These are phyloP conservation scores for Metschnikowia hibisci DNA, from an alignment of 805 yeast genomes.

Conservation along the genomic window DNA sequence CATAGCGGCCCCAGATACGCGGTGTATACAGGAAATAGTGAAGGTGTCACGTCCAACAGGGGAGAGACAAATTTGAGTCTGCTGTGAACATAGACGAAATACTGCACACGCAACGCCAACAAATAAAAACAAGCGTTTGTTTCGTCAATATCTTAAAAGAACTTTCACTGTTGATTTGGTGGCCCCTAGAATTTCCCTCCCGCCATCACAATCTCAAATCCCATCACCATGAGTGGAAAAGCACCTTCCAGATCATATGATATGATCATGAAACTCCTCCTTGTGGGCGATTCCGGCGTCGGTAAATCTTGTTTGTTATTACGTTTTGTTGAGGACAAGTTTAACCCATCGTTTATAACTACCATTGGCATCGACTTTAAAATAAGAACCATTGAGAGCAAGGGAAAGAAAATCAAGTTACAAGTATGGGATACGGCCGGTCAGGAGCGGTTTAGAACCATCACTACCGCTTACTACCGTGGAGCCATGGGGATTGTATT, in stretches of 20 bases:
- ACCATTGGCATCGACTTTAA: slow-evolving; percentile 98
- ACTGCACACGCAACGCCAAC: slow-evolving; percentile 3
- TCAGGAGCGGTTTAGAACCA: slow-evolving; percentile 93
- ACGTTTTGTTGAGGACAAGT: slow-evolving; percentile 93
- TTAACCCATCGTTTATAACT: slow-evolving; percentile 93
- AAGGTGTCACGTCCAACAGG: slow-evolving; percentile 13
- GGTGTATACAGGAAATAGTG: slow-evolving; percentile 11
- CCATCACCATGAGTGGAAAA: slow-evolving; percentile 51
- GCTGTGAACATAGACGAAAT: neutral
- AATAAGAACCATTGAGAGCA: slow-evolving; percentile 90
- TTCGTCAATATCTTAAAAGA: no score
- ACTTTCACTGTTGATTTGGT: no score
- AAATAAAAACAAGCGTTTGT: neutral
- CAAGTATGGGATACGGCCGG: slow-evolving; percentile 98
- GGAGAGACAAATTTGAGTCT: neutral
- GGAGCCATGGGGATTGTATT: slow-evolving; percentile 86
- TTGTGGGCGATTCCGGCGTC: slow-evolving; percentile 90
- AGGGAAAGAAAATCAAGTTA: slow-evolving; percentile 87
- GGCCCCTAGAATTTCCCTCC: no score
- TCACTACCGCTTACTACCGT: slow-evolving; percentile 88
- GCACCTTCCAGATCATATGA: slow-evolving; percentile 75
- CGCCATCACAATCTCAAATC: neutral
- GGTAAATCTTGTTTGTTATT: slow-evolving; percentile 87
- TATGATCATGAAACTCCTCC: slow-evolving; percentile 83
- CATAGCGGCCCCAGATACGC: neutral